These are phyloP conservation scores for Pseudovirgaria hyperparasitica DNA, from an alignment of 2,329 filamentous ascomycete genomes.

Conservation along the genomic window DNA sequence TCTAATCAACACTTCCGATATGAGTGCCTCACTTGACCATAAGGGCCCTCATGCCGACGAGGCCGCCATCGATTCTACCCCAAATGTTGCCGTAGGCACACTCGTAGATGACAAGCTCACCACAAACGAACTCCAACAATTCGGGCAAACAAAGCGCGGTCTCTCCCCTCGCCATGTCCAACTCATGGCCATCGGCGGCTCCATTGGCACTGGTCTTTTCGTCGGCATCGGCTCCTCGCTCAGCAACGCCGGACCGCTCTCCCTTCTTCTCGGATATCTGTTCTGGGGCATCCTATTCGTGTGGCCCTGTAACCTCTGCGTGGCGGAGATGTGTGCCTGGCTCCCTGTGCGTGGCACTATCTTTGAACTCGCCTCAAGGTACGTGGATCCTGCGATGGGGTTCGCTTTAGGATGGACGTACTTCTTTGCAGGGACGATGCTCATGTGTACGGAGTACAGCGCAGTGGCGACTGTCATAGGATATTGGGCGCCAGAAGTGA, in stretches of 20 bases:
- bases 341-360: constrained; percentile 53
- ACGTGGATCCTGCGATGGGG: constrained; percentile 4
- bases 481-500: constrained; percentile 43
- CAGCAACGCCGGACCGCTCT: constrained; percentile 11
- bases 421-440: no score
- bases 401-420: constrained; percentile 4
- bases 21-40: no score
- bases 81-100: no score
- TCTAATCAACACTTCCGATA: no score
- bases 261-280: constrained; percentile 7
- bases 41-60: no score
- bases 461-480: constrained; percentile 46
- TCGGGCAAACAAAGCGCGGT: constrained; percentile 2
- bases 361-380: constrained; percentile 67
- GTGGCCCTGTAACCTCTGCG: constrained; percentile 14
- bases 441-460: constrained; percentile 45
- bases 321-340: constrained; percentile 15
- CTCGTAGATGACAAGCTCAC: no score
- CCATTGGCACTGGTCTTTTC: constrained; percentile 6
- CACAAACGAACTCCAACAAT: no score
- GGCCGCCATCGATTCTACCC: no score
- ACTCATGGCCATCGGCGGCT: constrained; percentile 4
- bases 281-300: constrained; percentile 10
- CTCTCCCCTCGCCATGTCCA: constrained; percentile 3
- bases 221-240: constrained; percentile 3